These are phyloP conservation scores for Hirschioporus abietinus DNA, from an alignment of 768 basidiomycete genomes.

Conservation along the genomic window DNA sequence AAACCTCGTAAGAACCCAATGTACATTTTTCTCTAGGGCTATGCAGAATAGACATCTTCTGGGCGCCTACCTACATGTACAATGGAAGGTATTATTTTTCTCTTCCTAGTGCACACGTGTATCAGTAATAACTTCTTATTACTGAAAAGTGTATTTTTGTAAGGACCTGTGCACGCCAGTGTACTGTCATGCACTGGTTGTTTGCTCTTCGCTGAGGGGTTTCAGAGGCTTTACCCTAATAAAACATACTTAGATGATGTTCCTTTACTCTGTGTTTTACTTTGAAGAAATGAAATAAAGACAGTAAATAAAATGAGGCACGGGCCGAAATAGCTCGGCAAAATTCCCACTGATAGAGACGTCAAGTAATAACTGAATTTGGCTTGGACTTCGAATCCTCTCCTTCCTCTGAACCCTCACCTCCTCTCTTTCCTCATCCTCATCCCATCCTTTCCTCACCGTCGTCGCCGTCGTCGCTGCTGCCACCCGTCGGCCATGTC, in stretches of 20 bases:
- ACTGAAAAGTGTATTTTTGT: neutral
- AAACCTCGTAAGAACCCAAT: neutral
- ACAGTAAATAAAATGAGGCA: neutral
- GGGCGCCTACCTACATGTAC: neutral
- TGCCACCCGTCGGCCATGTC: neutral
- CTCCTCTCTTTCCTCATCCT: neutral
- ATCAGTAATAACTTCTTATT: neutral
- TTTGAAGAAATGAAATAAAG: neutral
- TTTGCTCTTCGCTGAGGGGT: too few species aligned
- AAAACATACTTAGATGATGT: too few species aligned
- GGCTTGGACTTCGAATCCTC: neutral
- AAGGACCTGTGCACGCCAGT: neutral
- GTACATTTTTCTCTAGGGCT: too few species aligned
- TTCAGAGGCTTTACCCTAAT: too few species aligned
- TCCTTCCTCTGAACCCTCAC: neutral
- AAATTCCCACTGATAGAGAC: neutral
- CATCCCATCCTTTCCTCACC: neutral
- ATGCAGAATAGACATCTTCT: neutral
- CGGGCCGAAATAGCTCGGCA: conserved; percentile 1
- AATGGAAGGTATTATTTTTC: neutral
- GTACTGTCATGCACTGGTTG: too few species aligned
- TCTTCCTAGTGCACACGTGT: neutral
- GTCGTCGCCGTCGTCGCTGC: neutral
- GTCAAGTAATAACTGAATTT: neutral
- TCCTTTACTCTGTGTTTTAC: too few species aligned